Base-by-base conservation (phyloP, 208 protist genomes). In the Leishmania gerbilli region DNA sequence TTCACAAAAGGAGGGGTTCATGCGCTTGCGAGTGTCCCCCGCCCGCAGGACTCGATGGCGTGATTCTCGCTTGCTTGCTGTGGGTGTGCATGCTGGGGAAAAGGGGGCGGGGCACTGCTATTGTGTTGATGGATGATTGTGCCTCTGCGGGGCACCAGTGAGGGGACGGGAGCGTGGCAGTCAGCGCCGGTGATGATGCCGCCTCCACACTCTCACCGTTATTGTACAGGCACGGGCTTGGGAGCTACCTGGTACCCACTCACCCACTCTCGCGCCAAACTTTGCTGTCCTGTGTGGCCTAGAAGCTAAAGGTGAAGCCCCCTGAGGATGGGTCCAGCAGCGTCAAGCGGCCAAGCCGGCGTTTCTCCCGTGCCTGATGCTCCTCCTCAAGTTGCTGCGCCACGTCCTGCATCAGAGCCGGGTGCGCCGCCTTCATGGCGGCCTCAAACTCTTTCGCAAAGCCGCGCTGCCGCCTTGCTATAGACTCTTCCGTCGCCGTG, bases 251-350 rank as follows among this genome's bases (percentile, higher is more conserved):
- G 40, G 40, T n/a, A 72, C 21, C 19, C 34, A 55, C 19, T 9
- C 40, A 42, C 42, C 34, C 13, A 37, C 47, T 24, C 51, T 62
- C 51, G 47, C 74, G 27, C 27, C n/a, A 9, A 31, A 21, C 24
- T 6, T 77, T 77, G 24, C 9, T 6, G 34, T 7, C n/a, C 3
- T 42, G 24, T 65, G 9, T 37, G 3, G n/a, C 42, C 79, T 87
- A 95, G 79, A 97, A 97, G 79, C 86, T 65, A 71, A 97, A 97
- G 27, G 81, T 82, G 76, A 96, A 96, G 2, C 93, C 95, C 31
- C 94, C 90, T n/a, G 75, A 84, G 11, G 79, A 86, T 17, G 79
- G 78, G 51, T 93, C 87, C 21, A 96, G 86, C 71, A 96, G 69
- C 17, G 85, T 81, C 8, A 96, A 69, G 27, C 86, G 87, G 13